phyloP scores from a whole-genome alignment of 1,139 yeast genomes.

The Sugiyamaella neomexicana region DNA sequence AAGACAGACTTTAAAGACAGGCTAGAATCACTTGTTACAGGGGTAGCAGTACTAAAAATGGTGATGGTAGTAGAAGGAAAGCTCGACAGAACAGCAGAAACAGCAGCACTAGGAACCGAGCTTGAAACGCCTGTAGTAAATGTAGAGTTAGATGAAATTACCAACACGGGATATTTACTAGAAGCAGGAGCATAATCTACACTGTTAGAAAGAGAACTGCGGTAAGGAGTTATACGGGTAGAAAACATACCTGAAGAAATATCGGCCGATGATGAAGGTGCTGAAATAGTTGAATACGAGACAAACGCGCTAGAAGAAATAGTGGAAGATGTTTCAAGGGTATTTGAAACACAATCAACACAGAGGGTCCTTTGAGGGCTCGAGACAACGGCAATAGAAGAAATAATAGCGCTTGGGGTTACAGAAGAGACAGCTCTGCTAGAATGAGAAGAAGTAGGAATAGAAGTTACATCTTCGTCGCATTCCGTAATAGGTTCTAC shows the following conservation, averaged over 20 bases:
- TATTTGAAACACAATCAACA: not conserved
- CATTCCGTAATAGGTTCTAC: not conserved
- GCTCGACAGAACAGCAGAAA: no score
- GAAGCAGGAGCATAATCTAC: no score
- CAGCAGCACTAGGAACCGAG: no score
- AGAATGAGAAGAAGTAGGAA: not conserved
- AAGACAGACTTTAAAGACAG: not conserved
- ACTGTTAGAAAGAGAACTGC: not conserved
- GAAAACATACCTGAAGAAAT: not conserved
- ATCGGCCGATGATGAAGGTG: not conserved
- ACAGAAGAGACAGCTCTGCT: constrained; percentile 3
- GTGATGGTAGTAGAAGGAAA: no score
- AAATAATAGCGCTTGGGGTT: not conserved
- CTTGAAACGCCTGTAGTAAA: no score
- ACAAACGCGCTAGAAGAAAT: not conserved
- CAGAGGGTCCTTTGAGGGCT: not conserved
- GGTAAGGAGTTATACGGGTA: no score
- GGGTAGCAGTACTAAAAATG: no score
- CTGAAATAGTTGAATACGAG: not conserved
- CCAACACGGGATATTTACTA: no score
- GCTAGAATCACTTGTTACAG: not conserved
- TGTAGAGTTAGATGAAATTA: no score
- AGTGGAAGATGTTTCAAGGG: not conserved
- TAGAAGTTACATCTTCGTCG: not conserved
- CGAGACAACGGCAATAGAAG: not conserved